phyloP scores from a whole-genome alignment of 306 rosid genomes.

The Ammopiptanthus mongolicus region DNA sequence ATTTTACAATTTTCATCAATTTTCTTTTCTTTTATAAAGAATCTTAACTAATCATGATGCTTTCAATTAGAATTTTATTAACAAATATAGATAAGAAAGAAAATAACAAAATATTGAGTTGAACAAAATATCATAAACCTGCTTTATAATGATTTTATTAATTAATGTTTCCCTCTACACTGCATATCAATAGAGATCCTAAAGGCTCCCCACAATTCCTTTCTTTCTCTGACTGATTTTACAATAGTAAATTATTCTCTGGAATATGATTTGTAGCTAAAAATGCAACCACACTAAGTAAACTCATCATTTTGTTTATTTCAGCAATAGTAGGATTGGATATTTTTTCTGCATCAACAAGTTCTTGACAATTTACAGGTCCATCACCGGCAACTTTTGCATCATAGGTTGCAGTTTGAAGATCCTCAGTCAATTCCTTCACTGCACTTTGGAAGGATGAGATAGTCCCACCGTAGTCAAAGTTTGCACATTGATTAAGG shows the following conservation, averaged over 20 bases:
- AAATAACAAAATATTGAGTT: not conserved
- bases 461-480: not conserved
- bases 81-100: not conserved
- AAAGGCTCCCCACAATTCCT: not conserved
- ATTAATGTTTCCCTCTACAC: not conserved
- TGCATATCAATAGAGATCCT: not conserved
- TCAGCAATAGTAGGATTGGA: not conserved
- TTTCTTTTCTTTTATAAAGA: too few species aligned
- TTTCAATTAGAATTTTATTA: too few species aligned
- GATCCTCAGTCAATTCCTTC: not conserved
- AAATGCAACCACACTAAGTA: not conserved
- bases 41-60: too few species aligned
- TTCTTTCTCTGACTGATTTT: too few species aligned
- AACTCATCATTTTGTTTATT: not conserved
- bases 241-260: not conserved
- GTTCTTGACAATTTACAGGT: not conserved
- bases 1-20: too few species aligned
- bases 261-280: not conserved
- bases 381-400: not conserved
- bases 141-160: not conserved
- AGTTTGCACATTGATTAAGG: not conserved
- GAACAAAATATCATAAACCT: too few species aligned
- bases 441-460: not conserved
- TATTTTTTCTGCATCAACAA: not conserved
- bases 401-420: not conserved